Evolutionary conservation across 352 stramenopile species (phyloP).

Genomic region (Hyphochytrium catenoides): DNA sequence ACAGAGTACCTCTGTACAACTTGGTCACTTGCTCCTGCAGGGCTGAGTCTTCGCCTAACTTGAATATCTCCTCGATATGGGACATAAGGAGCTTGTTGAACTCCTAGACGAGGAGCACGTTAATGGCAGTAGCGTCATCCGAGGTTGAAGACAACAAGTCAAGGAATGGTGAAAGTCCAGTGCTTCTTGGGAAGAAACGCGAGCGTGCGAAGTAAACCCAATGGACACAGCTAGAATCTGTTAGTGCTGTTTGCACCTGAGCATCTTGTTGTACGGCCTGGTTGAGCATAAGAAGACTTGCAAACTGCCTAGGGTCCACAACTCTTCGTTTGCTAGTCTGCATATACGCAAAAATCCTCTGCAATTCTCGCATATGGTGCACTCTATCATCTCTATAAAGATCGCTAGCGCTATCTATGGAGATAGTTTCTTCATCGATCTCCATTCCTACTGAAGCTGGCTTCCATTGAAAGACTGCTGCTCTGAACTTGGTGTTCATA

Average conservation of each 20-base stretch:
- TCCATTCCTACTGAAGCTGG: too few relatives aligned
- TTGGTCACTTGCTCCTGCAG: constrained; percentile 38
- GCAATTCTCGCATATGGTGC: constrained; percentile 25
- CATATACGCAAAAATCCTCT: constrained; percentile 55
- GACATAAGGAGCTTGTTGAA: constrained; percentile 59
- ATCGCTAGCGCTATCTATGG: constrained; percentile 14
- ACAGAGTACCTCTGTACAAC: constrained; percentile 51
- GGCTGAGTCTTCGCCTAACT: constrained; percentile 20
- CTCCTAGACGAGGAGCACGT: constrained; percentile 22
- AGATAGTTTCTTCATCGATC: too few relatives aligned
- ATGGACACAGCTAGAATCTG: too few relatives aligned
- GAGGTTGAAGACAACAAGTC: not conserved
- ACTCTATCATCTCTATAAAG: constrained; percentile 16
- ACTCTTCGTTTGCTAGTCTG: constrained; percentile 34
- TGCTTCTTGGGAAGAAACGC: too few relatives aligned
- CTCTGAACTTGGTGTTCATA: constrained; percentile 32
- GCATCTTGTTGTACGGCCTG: constrained; percentile 58
- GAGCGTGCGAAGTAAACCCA: too few relatives aligned
- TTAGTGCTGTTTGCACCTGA: constrained; percentile 26
- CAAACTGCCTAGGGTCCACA: constrained; percentile 49
- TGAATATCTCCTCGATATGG: constrained; percentile 44
- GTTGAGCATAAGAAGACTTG: constrained; percentile 40
- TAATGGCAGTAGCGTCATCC: constrained; percentile 4
- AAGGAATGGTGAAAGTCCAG: too few relatives aligned
- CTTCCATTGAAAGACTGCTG: constrained; percentile 46